A percentile compares a stretch with the other conserved stretches of the same genome.
These are phyloP conservation scores for Lagenidium giganteum DNA, from an alignment of 352 stramenopile species.

Conservation along the genomic window DNA sequence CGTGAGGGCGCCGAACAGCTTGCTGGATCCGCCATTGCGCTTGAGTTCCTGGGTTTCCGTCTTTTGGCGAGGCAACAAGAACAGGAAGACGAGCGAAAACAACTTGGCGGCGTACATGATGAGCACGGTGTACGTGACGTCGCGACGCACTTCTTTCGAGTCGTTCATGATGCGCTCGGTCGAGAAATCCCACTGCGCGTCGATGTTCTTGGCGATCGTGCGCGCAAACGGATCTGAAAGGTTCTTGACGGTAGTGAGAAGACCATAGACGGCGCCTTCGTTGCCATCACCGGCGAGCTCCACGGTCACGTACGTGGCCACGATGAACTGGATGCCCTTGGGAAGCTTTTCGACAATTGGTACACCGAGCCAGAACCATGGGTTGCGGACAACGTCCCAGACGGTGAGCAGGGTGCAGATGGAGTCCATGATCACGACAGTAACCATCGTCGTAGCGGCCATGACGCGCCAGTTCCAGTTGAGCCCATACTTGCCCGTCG, in stretches of 20 bases:
- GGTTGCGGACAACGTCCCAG: slow-evolving; percentile 12
- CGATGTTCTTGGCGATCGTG: slow-evolving; percentile 9
- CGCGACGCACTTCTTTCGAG: slow-evolving; percentile 9
- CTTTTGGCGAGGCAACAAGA: slow-evolving; percentile 17
- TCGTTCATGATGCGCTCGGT: slow-evolving; percentile 9
- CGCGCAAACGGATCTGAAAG: background rate
- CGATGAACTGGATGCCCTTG: slow-evolving; percentile 11
- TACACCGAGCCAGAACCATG: slow-evolving; percentile 15
- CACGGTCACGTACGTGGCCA: slow-evolving; percentile 9
- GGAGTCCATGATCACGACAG: slow-evolving; percentile 2
- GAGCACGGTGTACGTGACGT: slow-evolving; percentile 18
- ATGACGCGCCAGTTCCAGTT: slow-evolving; percentile 12
- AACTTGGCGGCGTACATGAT: slow-evolving; percentile 16
- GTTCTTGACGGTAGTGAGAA: slow-evolving; percentile 9
- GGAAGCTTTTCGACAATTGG: slow-evolving; percentile 5
- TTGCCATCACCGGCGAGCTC: slow-evolving; percentile 17
- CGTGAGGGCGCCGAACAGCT: slow-evolving; percentile 1
- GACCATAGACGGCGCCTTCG: slow-evolving; percentile 12
- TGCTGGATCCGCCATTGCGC: slow-evolving; percentile 1
- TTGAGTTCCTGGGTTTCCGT: slow-evolving; percentile 8
- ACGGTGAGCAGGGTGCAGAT: slow-evolving; percentile 5
- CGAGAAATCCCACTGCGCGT: slow-evolving; percentile 5
- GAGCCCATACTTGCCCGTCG: slow-evolving; percentile 10
- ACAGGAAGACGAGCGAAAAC: slow-evolving; percentile 6
- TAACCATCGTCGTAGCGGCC: background rate